Evolutionary conservation across 208 protist species (phyloP).

Genomic region (Trypanosoma boissoni): DNA sequence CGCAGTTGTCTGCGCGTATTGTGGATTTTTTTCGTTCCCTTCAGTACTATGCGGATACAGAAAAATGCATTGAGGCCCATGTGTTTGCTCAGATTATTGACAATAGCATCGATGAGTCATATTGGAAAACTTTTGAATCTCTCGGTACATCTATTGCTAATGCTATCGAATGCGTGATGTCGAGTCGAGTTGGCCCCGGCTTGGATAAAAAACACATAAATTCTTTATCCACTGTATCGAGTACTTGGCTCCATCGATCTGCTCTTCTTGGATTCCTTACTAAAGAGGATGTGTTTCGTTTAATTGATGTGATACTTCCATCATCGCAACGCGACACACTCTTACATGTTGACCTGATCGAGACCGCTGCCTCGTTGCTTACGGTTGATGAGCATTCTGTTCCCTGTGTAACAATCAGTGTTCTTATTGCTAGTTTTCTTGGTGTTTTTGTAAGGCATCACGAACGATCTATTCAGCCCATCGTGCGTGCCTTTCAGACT

Average conservation of each 20-base stretch:
- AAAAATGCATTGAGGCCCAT: slow-evolving; percentile 8
- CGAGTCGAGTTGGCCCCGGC: too few species aligned
- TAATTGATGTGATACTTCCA: slow-evolving; percentile 1
- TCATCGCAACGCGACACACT: background rate
- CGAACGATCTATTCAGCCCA: slow-evolving; percentile 5
- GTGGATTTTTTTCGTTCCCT: slow-evolving; percentile 1
- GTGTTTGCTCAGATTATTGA: slow-evolving; percentile 9
- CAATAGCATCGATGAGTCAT: slow-evolving; percentile 11
- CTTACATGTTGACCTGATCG: slow-evolving; percentile 6
- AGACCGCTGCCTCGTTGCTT: background rate
- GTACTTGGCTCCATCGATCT: background rate
- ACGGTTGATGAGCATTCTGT: background rate
- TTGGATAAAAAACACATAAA: too few species aligned
- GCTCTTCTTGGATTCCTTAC: background rate
- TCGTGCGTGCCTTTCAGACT: background rate
- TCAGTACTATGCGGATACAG: background rate
- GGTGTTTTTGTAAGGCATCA: slow-evolving; percentile 7
- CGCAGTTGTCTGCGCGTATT: background rate
- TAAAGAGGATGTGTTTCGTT: slow-evolving; percentile 2
- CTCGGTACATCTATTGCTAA: background rate
- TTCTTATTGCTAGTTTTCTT: background rate
- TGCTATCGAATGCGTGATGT: slow-evolving; percentile 1
- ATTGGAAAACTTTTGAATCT: slow-evolving; percentile 12
- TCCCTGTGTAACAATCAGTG: background rate
- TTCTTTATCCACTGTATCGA: too few species aligned